Evolutionary conservation across 2,329 filamentous ascomycete genomes (phyloP), one percentile per base, ranked within the genome.

Genomic region (Microcyclospora pomicola): DNA sequence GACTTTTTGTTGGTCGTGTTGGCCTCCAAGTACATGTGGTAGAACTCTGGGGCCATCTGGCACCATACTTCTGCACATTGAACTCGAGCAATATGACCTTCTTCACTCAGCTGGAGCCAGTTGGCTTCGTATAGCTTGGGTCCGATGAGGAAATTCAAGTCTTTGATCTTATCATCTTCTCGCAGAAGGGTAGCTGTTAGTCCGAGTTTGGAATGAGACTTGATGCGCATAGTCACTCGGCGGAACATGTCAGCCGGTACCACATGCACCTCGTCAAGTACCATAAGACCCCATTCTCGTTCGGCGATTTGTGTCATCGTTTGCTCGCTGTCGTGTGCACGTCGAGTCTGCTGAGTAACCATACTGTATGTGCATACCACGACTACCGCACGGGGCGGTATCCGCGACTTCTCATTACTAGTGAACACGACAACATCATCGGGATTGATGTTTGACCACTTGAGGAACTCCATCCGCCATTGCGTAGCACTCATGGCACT

Each of bases 51-150:
- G 0, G 91, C 93, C 91, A 98, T 98, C 2, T 88, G 86, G 55
- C 91, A 98, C 91, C 91, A 98, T 6, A 98, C 91, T 61, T 98
- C 91, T 11, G 91, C 91, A 59, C 91, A 98, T 60, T 98, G 91
- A 2, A 98, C 91, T 49, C 85, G 81, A 28, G 91, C 91, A 58
- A 98, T 98, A 56, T 95, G 87, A 1, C 91, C 91, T 61, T 95
- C 86, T 53, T 95, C 84, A 1, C 88, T 91, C 31, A 98, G 73
- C 59, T 98, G 91, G 78, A 96, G 94, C 91, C 91, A 98, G 59
- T 98, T 98, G 19, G 91, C 91, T 61, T 98, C 91, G 56, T 94
- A 98, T 0, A 98, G 69, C 60, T 98, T 98, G 0, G 91, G 91
- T 0, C 91, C 91, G 52, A 98, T 96, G 41, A 98, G 65, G 56